Evolutionary conservation across 257 asterid species (phyloP).

Genomic region (Fraxinus pennsylvanica): DNA sequence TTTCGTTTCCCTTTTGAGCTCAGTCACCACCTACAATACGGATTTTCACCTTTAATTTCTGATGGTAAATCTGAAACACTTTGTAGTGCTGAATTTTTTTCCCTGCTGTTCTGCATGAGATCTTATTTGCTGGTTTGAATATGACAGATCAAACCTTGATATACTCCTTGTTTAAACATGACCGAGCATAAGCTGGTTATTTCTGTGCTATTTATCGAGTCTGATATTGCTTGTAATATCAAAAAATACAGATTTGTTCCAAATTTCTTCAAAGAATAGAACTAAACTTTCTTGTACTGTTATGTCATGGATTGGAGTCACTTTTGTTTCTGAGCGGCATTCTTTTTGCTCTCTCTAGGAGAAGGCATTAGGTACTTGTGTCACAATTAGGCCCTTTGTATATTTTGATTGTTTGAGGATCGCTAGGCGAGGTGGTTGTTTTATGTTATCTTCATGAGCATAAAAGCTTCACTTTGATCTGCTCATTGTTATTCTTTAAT

Average conservation of each 20-base stretch:
- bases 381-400: not conserved
- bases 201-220: constrained; percentile 7
- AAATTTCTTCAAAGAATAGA: not conserved
- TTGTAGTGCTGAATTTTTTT: not conserved
- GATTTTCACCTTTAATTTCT: constrained; percentile 12
- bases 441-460: not conserved
- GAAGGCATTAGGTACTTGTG: not conserved
- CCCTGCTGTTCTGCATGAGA: not conserved
- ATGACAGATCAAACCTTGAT: not conserved
- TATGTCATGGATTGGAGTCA: not conserved
- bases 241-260: constrained; percentile 8
- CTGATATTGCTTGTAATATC: constrained; percentile 11
- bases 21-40: not conserved
- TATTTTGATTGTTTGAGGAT: constrained; percentile 12
- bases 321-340: not conserved
- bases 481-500: not conserved
- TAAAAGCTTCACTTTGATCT: not conserved
- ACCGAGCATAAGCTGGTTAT: not conserved
- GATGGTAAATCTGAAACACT: not conserved
- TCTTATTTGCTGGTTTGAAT: not conserved
- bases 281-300: not conserved
- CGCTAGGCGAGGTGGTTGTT: not conserved
- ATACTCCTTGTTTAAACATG: not conserved
- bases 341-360: constrained; percentile 5
- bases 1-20: not conserved